Evolutionary conservation across 2,329 filamentous ascomycete genomes (phyloP).

Genomic region (Helminthosporium solani): DNA sequence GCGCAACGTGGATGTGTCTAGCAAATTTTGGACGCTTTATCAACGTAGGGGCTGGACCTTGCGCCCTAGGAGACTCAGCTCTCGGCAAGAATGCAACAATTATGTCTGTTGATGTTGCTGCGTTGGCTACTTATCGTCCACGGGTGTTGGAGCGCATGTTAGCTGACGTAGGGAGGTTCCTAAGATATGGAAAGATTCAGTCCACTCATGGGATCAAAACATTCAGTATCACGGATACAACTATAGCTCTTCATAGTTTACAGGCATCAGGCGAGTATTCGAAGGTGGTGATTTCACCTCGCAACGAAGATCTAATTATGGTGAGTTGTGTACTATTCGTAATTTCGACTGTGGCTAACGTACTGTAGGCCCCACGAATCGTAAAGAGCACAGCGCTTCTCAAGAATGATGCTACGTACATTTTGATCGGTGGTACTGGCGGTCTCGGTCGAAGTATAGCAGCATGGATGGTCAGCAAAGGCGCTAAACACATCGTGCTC

Average conservation of each 20-base stretch:
- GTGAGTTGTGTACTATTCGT: conserved; percentile 11
- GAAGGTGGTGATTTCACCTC: conserved; percentile 19
- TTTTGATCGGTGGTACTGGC: conserved; percentile 30
- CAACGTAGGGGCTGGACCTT: conserved; percentile 3
- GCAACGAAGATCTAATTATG: conserved; percentile 19
- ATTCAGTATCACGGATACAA: conserved; percentile 14
- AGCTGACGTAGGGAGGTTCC: conserved; percentile 16
- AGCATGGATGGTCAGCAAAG: conserved; percentile 26
- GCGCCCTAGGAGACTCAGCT: neutral
- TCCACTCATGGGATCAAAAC: conserved; percentile 7
- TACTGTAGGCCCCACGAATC: conserved; percentile 13
- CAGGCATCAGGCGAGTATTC: conserved; percentile 10
- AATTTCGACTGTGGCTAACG: neutral
- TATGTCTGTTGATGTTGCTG: conserved; percentile 14
- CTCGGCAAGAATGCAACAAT: conserved; percentile 13
- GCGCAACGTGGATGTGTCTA: conserved; percentile 48
- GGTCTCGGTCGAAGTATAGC: conserved; percentile 31
- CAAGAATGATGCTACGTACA: conserved; percentile 22
- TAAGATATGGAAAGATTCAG: conserved; percentile 19
- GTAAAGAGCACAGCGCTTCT: conserved; percentile 1
- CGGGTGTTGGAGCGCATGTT: conserved; percentile 16
- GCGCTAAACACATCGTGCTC: conserved; percentile 26
- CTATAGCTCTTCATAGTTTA: conserved; percentile 17
- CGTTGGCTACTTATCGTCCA: conserved; percentile 16
- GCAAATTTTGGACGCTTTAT: conserved; percentile 33